Evolutionary conservation across 805 yeast genomes (phyloP).

Genomic region (Candida schatavii): DNA sequence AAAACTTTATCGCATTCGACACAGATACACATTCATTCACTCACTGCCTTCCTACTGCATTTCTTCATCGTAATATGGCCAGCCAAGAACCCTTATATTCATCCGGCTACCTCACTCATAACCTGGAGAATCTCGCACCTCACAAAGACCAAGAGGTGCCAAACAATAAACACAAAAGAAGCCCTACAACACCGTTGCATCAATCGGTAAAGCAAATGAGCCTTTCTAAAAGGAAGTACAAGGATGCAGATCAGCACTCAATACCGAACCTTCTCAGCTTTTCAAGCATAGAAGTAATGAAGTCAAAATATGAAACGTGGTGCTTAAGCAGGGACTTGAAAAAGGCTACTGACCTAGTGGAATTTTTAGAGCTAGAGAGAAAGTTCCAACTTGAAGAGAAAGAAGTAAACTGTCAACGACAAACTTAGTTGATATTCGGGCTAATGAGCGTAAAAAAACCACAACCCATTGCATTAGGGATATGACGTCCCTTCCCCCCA

Average conservation of each 20-base stretch:
- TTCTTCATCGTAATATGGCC: too few species aligned
- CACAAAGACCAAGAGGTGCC: not conserved
- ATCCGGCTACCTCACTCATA: not conserved
- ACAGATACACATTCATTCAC: too few species aligned
- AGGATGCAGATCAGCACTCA: constrained; percentile 8
- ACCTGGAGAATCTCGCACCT: not conserved
- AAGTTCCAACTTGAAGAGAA: constrained; percentile 10
- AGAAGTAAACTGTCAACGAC: not conserved
- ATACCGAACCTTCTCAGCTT: constrained; percentile 3
- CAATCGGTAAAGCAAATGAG: constrained; percentile 22
- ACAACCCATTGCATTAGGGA: too few species aligned
- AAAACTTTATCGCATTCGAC: too few species aligned
- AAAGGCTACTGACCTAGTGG: constrained; percentile 20
- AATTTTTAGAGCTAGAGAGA: constrained; percentile 32
- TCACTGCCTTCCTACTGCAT: too few species aligned
- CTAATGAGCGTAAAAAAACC: too few species aligned
- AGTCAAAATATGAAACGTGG: constrained; percentile 32
- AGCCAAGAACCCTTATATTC: too few species aligned
- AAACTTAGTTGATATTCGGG: too few species aligned
- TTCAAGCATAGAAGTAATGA: constrained; percentile 14
- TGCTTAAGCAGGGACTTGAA: constrained; percentile 20
- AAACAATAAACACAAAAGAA: constrained; percentile 19
- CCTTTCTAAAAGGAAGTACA: constrained; percentile 14
- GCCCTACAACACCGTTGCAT: constrained; percentile 36
- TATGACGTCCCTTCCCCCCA: too few species aligned